A percentile compares a stretch with the other conserved stretches of the same genome.
Evolutionary conservation across 306 rosid species (phyloP).

Genomic region (Fragaria ananassa): DNA sequence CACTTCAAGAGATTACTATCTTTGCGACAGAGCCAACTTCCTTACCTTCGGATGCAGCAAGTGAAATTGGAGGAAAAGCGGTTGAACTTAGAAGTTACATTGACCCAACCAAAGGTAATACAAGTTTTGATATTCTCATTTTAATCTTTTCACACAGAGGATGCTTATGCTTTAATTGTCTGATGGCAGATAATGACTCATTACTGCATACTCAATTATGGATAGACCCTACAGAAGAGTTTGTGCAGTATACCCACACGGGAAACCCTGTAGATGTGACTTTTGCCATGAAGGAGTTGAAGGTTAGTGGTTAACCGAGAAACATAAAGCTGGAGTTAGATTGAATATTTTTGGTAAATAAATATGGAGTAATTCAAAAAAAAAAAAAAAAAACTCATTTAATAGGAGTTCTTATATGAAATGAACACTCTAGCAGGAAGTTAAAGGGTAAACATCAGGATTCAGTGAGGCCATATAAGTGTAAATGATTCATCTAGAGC

Average conservation of each 20-base stretch:
- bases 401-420: neutral
- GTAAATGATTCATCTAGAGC: neutral
- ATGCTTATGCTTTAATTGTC: constrained; percentile 27
- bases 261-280: constrained; percentile 93
- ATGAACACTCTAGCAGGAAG: neutral
- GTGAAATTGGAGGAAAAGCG: constrained; percentile 89
- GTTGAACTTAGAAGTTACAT: constrained; percentile 88
- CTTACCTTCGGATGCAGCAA: constrained; percentile 61
- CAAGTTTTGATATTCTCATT: neutral
- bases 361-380: neutral
- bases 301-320: constrained; percentile 40
- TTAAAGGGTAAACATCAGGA: neutral
- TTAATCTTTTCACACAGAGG: constrained; percentile 9
- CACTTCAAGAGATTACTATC: constrained; percentile 90
- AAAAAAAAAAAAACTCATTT: neutral
- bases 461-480: neutral
- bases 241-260: constrained; percentile 70
- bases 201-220: constrained; percentile 84
- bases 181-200: constrained; percentile 66
- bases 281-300: constrained; percentile 86
- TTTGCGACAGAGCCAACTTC: constrained; percentile 84
- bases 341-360: neutral
- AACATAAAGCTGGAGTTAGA: neutral
- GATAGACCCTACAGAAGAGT: constrained; percentile 95
- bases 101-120: constrained; percentile 88